Evolutionary conservation across 2,329 filamentous ascomycete species (phyloP), one percentile per base, ranked within the genome.

Genomic region (Fusarium circinatum): DNA sequence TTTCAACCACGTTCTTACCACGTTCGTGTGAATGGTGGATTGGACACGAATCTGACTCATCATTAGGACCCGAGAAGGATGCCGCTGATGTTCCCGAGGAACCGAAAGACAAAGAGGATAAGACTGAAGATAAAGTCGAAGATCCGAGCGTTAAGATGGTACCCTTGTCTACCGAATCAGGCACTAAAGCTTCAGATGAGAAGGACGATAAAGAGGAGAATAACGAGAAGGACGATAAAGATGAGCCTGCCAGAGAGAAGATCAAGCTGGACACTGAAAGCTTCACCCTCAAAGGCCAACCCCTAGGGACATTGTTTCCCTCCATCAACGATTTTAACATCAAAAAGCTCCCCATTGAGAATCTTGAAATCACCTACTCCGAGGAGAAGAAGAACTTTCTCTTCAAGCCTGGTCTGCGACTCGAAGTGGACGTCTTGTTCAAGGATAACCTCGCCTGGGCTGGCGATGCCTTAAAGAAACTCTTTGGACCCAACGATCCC

Each of bases 401-500:
- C 13, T 28, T 22, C 4, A 22, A 28, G 0, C 44, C 24, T 28
- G 24, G 44, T 11, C 18, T 47, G 24, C 18, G 18, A 22, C 24
- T 47, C 2, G 24, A 47, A 47, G 24, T 47, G 18, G 24, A 28
- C 8, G 44, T 22, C 13, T 20, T 28, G 13, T 28, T 47, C 12
- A 47, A 47, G 8, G 24, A 47, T 3, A 47, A 0, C 24, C 24
- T 20, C 4, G 12, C 44, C 18, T 22, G 44, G 44, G 24, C 12
- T 0, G 18, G 44, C 0, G 24, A 47, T 20, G 24, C 44, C 0
- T 11, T 47, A 0, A 47, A 22, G 0, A 47, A 10, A 0, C 44
- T 47, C 18, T 47, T 47, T 47, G 44, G 24, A 20, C 18, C 44
- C 4, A 47, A 15, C 12, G 12, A 14, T 1, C 44, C 24, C 10